phyloP scores from a whole-genome alignment of 805 yeast species.

The Starmerella kuoi region DNA sequence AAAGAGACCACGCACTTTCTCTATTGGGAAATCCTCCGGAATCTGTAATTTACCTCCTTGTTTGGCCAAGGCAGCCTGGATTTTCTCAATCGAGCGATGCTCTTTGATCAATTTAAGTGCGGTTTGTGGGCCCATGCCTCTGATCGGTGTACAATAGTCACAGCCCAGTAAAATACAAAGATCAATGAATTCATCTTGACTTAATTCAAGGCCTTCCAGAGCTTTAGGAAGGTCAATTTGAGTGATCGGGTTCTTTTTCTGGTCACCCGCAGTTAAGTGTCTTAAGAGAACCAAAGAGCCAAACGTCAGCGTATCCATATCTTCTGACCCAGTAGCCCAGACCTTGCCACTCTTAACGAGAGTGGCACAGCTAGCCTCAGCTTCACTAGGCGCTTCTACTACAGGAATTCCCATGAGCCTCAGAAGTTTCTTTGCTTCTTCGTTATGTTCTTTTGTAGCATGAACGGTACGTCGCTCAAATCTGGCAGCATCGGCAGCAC shows the following conservation, averaged over 20 bases:
- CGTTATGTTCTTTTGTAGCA: slow-evolving; percentile 83
- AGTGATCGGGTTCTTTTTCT: slow-evolving; percentile 81
- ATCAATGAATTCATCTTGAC: slow-evolving; percentile 66
- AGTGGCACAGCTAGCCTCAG: slow-evolving; percentile 97
- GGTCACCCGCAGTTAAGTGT: slow-evolving; percentile 88
- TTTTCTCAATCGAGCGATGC: slow-evolving; percentile 66
- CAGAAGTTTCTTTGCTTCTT: slow-evolving; percentile 74
- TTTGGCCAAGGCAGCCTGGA: slow-evolving; percentile 48
- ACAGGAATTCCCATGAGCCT: slow-evolving; percentile 90
- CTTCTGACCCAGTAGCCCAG: slow-evolving; percentile 95
- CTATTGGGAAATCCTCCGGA: slow-evolving; percentile 91
- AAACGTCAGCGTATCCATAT: slow-evolving; percentile 96
- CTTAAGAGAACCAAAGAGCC: slow-evolving; percentile 72
- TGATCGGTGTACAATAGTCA: slow-evolving; percentile 91
- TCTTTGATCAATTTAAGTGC: slow-evolving; percentile 81
- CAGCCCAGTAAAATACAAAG: slow-evolving; percentile 89
- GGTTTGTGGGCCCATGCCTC: slow-evolving; percentile 93
- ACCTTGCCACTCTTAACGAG: slow-evolving; percentile 82
- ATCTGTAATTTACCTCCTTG: slow-evolving; percentile 56
- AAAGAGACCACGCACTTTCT: slow-evolving; percentile 76
- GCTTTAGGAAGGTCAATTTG: slow-evolving; percentile 62
- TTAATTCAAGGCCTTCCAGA: slow-evolving; percentile 66
- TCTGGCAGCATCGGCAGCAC: slow-evolving; percentile 60
- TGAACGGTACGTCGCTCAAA: slow-evolving; percentile 79
- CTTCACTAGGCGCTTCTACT: slow-evolving; percentile 92